These are phyloP conservation scores for Phylloporus scabripes DNA, from an alignment of 768 basidiomycete species.

Conservation along the genomic window DNA sequence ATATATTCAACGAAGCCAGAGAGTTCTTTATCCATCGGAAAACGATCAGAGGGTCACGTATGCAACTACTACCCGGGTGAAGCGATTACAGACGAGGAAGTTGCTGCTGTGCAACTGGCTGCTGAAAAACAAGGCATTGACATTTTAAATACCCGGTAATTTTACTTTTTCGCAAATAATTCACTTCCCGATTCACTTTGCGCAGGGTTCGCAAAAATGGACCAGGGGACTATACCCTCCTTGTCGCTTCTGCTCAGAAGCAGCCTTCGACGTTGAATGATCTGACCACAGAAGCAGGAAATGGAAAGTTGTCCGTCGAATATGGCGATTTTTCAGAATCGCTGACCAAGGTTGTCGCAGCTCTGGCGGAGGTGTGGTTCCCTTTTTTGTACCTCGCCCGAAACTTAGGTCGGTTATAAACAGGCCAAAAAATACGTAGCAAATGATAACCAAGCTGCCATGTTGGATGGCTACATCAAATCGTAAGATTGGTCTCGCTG, in stretches of 20 bases:
- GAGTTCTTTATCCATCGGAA: constrained; percentile 68
- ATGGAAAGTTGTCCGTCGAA: constrained; percentile 55
- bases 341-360: constrained; percentile 48
- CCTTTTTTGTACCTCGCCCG: neutral
- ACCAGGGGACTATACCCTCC: constrained; percentile 55
- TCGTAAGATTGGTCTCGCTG: constrained; percentile 43
- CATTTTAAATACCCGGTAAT: constrained; percentile 75
- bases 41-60: constrained; percentile 68
- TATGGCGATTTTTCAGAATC: constrained; percentile 70
- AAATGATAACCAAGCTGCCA: constrained; percentile 64
- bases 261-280: constrained; percentile 40
- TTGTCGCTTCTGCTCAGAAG: constrained; percentile 63
- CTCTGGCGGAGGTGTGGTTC: constrained; percentile 51
- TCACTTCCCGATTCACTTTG: neutral
- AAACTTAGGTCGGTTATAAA: neutral
- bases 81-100: constrained; percentile 68
- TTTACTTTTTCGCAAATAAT: neutral
- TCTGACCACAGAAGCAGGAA: constrained; percentile 37
- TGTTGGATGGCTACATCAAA: constrained; percentile 75
- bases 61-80: constrained; percentile 85
- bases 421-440: constrained; percentile 72
- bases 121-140: constrained; percentile 74
- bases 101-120: constrained; percentile 65
- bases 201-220: constrained; percentile 67
- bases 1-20: constrained; percentile 69